Base-by-base conservation (phyloP, 805 yeast species). In the Ogataea angusta region DNA sequence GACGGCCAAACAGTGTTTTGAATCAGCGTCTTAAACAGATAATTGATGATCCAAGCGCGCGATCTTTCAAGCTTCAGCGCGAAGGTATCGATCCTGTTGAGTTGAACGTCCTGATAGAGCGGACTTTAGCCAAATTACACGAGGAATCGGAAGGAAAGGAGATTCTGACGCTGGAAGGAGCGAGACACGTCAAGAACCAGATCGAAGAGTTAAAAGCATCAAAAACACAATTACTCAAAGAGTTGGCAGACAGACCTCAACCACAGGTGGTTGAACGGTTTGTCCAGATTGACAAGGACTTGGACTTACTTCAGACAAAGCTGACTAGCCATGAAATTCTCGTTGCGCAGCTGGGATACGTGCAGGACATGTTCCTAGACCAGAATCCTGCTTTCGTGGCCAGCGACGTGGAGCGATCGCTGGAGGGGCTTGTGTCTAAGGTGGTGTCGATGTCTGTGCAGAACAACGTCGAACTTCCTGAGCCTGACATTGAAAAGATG, bases 371-470 rank as follows among this genome's bases (percentile, higher is more conserved):
- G 17, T 21, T 18, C 9, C 26, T 38, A 15, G 38, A 24, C 4
- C 18, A 30, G 10, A 9, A 32, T 10, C 16, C 27, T 24, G 27
- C 27, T 24, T 10, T 41, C 9, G 21, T 6, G 21, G 18, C 45
- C 5, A 32, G 48, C 4, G 41, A 40, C 12, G 19, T 53, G 8
- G 61, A 60, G 45, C 43, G 49, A 15, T 48, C 67, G 4, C 58
- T 73, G 46, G 80, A 75, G 36, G 64, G 65, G 14, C 49, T 76
- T 18, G 67, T 74, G 19, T 59, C 76, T 1, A 72, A 73, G 33
- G 62, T 76, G 10, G 73, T 72, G 23, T 67, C 76, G 0, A 53
- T 69, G 6, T 70, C 79, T 0, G 75, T 68, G 7, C 72, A 70
- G 40, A 59, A 63, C 33, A 62, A 60, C 45, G 60, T 75, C 3